Percentiles rank a stretch among this genome's conserved stretches.
phyloP scores from a whole-genome alignment of 2,329 filamentous ascomycete species.

The Fusarium begoniae region DNA sequence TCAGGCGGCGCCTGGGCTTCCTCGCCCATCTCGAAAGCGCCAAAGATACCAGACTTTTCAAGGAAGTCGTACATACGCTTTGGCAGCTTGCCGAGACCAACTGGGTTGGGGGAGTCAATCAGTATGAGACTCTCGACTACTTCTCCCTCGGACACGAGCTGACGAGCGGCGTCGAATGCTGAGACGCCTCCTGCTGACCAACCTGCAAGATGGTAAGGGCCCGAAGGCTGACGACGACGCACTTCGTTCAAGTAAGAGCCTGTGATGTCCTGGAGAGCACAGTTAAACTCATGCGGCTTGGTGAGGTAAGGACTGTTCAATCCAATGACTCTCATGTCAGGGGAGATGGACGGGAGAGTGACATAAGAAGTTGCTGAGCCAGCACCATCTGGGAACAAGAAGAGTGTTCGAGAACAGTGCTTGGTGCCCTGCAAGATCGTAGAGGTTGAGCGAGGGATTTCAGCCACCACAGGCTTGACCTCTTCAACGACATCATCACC shows the following conservation, averaged over 20 bases:
- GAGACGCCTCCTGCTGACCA: neutral
- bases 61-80: constrained; percentile 3
- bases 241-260: neutral
- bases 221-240: neutral
- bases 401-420: neutral
- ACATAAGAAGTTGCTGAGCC: neutral
- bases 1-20: neutral
- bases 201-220: neutral
- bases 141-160: neutral
- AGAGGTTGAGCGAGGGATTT: neutral
- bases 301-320: neutral
- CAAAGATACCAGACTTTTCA: neutral
- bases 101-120: neutral
- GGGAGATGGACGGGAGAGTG: neutral
- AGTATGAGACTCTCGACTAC: neutral
- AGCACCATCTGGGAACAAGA: neutral
- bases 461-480: neutral
- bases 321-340: neutral
- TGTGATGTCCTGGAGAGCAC: neutral
- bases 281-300: neutral
- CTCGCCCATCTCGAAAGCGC: neutral
- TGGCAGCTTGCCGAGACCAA: neutral
- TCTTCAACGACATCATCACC: neutral
- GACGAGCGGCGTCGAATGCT: neutral
- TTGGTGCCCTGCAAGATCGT: neutral